These are phyloP conservation scores for Boletus rex-veris DNA, from an alignment of 768 basidiomycete genomes.

Conservation along the genomic window DNA sequence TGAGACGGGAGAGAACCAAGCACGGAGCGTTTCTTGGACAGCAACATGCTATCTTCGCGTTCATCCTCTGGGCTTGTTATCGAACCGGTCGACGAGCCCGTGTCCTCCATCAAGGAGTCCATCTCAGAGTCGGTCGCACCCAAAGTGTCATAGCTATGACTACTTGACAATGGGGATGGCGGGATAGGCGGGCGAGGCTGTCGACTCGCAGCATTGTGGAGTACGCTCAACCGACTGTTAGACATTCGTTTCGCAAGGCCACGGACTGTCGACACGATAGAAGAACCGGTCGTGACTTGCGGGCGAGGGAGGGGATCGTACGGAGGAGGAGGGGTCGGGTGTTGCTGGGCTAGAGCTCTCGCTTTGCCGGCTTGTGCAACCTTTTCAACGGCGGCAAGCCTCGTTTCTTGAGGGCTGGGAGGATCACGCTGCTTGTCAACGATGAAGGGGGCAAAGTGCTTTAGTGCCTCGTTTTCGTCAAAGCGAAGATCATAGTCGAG, in stretches of 20 bases:
- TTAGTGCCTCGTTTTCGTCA: constrained; percentile 74
- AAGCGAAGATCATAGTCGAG: constrained; percentile 93
- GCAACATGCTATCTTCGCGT: constrained; percentile 25
- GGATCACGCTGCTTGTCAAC: constrained; percentile 13
- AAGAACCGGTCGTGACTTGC: constrained; percentile 26
- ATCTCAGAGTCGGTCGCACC: constrained; percentile 54
- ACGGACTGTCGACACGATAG: constrained; percentile 53
- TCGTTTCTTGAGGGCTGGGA: constrained; percentile 38
- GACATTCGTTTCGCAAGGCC: constrained; percentile 59
- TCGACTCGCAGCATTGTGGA: constrained; percentile 16
- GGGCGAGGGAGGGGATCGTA: constrained; percentile 32
- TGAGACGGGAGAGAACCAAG: constrained; percentile 47
- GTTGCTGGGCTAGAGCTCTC: constrained; percentile 46
- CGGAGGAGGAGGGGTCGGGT: constrained; percentile 44
- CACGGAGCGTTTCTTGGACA: constrained; percentile 39
- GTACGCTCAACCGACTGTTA: constrained; percentile 34
- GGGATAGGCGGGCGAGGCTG: constrained; percentile 17
- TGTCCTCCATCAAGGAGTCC: constrained; percentile 62
- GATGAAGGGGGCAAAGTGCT: constrained; percentile 70
- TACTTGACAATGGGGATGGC: constrained; percentile 34
- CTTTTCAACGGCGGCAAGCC: constrained; percentile 51
- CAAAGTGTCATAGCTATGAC: constrained; percentile 43
- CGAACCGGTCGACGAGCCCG: constrained; percentile 53
- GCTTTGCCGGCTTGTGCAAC: constrained; percentile 53
- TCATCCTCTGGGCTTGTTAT: constrained; percentile 48